Evolutionary conservation across 148 eudicot genomes (phyloP).

Genomic region (Arctostaphylos glauca): DNA sequence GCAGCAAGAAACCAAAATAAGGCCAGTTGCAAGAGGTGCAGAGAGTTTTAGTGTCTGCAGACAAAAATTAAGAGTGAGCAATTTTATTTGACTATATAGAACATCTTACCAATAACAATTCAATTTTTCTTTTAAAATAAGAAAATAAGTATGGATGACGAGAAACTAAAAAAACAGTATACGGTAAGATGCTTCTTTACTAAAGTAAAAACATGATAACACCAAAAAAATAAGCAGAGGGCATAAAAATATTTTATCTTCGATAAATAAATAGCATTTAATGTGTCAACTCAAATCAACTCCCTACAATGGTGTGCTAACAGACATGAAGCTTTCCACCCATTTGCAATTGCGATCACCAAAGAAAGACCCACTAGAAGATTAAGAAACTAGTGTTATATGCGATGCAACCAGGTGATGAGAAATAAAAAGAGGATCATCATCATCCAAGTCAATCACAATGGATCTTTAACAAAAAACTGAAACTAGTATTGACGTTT

Average conservation of each 20-base stretch:
- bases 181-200: background rate
- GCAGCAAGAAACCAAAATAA: constrained; percentile 97
- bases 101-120: constrained; percentile 5
- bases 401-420: background rate
- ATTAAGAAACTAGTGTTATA: background rate
- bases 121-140: background rate
- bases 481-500: too few species aligned
- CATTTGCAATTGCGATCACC: background rate
- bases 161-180: background rate
- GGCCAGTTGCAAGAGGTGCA: constrained; percentile 98
- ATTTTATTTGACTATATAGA: constrained; percentile 9
- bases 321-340: constrained; percentile 5
- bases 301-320: background rate
- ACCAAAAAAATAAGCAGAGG: too few species aligned
- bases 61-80: constrained; percentile 23
- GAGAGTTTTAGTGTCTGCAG: constrained; percentile 76
- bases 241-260: too few species aligned
- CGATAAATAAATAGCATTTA: background rate
- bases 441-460: background rate
- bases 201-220: too few species aligned
- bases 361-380: background rate
- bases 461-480: background rate
- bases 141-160: background rate
- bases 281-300: background rate
- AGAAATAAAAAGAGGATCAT: constrained; percentile 4